Base-by-base conservation (phyloP, 2,329 filamentous ascomycete species). In the Claviceps capensis region DNA sequence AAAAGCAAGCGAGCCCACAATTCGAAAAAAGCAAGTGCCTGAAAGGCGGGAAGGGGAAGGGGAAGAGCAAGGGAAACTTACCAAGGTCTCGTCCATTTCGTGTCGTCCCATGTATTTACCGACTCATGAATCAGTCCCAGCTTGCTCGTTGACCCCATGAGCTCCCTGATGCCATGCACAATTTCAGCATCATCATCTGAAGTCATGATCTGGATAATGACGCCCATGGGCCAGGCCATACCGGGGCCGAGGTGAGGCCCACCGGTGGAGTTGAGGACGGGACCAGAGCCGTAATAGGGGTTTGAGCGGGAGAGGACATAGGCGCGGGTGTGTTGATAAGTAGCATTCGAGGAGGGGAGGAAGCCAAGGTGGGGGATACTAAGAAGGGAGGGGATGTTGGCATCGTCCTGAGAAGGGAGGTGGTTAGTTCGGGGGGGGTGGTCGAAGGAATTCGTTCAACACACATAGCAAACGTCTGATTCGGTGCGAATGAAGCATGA, bases 171-270 rank as follows among this genome's bases (percentile, higher is more conserved):
- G n/a, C 79, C 76, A n/a, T 69, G 66, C 41, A 69, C 68, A 53
- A 95, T 94, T 71, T 94, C 88, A 0, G 73, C 72, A 49, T 91
- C 86, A 52, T 87, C 76, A 46, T 88, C 77, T 40, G 78, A 82
- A 1, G 88, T 95, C 75, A 91, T 78, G 37, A 86, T 83, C 63
- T 86, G 82, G 53, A 90, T 81, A 47, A 95, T 81, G 57, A 87
- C 74, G 46, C 81, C 86, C 87, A 95, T 94, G 1, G 89, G 88
- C 89, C 89, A 95, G 16, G 86, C 88, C 62, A 83, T 82, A 53
- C 82, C 77, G 2, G 88, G 76, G 0, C 75, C 73, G 8, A 72
- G 65, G 57, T 79, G 76, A 23, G 75, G 75, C 0, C 76, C 75
- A 13, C 76, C 76, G 0, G 74, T 71, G 30, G 72, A 71, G 55